These are phyloP conservation scores for Microthyrium microscopicum DNA, from an alignment of 2,329 filamentous ascomycete genomes.

Conservation along the genomic window DNA sequence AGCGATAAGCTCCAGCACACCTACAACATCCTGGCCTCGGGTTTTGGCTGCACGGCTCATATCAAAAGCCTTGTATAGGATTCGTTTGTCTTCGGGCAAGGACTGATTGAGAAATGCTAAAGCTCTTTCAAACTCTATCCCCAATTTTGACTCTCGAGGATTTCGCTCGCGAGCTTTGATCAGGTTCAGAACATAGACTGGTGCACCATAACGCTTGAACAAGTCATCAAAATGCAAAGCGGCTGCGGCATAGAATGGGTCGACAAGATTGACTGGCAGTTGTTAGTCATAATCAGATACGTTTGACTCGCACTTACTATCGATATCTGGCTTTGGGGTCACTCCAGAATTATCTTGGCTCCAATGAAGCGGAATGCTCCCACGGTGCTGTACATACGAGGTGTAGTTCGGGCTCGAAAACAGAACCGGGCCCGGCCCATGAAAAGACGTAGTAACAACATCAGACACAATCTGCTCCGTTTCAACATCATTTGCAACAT, in stretches of 20 bases:
- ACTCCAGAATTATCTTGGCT: constrained; percentile 92
- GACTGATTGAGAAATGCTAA: constrained; percentile 92
- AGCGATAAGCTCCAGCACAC: constrained; percentile 74
- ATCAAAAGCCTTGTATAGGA: constrained; percentile 90
- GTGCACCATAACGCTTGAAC: constrained; percentile 82
- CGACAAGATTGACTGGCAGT: constrained; percentile 90
- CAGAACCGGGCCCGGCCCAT: constrained; percentile 69
- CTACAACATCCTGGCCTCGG: constrained; percentile 85
- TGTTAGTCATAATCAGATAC: no score
- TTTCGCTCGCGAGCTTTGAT: constrained; percentile 74
- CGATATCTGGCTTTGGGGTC: constrained; percentile 89
- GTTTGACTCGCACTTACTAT: no score
- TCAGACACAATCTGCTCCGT: constrained; percentile 97
- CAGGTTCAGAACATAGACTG: constrained; percentile 80
- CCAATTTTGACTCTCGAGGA: constrained; percentile 77
- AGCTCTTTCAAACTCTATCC: constrained; percentile 73
- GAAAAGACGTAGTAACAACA: constrained; percentile 85
- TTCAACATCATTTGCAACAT: constrained; percentile 96
- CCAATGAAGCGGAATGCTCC: constrained; percentile 95
- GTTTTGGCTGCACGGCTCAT: constrained; percentile 92
- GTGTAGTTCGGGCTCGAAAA: constrained; percentile 86
- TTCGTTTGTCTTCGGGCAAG: constrained; percentile 65
- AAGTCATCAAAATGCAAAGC: constrained; percentile 90
- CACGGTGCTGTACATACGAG: constrained; percentile 90
- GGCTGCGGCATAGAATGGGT: constrained; percentile 88